A percentile compares a stretch with the other conserved stretches of the same genome.
phyloP scores from a whole-genome alignment of 2,329 filamentous ascomycete genomes.

The Helotiales sp. region DNA sequence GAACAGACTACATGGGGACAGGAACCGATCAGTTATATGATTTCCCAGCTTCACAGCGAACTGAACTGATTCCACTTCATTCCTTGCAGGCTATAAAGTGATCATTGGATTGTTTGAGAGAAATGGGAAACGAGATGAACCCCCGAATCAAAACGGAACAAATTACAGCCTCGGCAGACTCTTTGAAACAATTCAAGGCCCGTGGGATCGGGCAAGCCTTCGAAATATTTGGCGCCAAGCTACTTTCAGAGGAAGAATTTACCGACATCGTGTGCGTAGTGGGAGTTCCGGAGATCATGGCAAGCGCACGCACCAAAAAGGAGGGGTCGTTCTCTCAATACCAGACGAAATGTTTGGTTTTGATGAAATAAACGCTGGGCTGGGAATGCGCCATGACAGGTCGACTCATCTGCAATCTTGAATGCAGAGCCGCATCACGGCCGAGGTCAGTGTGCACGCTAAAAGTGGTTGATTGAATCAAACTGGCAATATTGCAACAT shows the following conservation, averaged over 20 bases:
- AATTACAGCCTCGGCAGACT: background rate
- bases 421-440: background rate
- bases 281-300: background rate
- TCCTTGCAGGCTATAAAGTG: background rate
- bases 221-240: background rate
- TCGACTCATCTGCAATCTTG: background rate
- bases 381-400: background rate
- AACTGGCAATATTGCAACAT: background rate
- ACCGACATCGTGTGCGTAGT: background rate
- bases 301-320: background rate
- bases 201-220: background rate
- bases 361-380: background rate
- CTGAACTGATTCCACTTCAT: background rate
- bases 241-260: background rate
- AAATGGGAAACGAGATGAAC: constrained; percentile 3
- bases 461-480: background rate
- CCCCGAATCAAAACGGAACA: constrained; percentile 3
- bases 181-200: constrained; percentile 1
- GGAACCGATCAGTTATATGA: background rate
- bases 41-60: background rate
- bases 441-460: background rate
- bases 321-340: background rate
- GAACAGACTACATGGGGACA: background rate
- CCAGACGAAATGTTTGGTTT: constrained; percentile 2
- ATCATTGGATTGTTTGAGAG: background rate